Conservation (phyloP, 2,329 filamentous ascomycete species). For the Leptographium wingfieldii region DNA sequence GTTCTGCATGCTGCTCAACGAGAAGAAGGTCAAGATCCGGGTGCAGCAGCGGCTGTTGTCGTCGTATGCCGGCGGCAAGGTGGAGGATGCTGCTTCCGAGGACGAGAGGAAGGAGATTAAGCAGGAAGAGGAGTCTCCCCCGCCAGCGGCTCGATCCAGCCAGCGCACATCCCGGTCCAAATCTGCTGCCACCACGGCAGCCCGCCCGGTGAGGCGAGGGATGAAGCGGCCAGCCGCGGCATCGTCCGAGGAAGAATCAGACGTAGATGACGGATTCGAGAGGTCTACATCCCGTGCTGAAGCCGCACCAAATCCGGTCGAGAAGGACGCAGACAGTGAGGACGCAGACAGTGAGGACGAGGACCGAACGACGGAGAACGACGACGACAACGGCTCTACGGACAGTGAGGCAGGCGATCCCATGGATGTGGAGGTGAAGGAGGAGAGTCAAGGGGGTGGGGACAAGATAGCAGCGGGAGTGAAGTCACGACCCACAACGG, state of each 20-base stretch:
- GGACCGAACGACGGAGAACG: constrained; percentile 14
- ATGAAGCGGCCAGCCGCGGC: constrained; percentile 20
- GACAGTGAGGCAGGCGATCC: constrained; percentile 27
- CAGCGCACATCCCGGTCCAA: background rate
- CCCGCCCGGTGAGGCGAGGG: constrained; percentile 15
- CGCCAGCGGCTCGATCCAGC: background rate
- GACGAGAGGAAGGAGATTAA: constrained; percentile 10
- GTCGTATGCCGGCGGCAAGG: background rate
- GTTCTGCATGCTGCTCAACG: constrained; percentile 58
- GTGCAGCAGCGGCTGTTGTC: constrained; percentile 54
- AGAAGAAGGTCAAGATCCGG: constrained; percentile 69
- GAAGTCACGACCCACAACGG: constrained; percentile 5
- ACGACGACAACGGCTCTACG: constrained; percentile 30
- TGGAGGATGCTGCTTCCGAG: constrained; percentile 13
- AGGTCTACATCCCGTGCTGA: constrained; percentile 11
- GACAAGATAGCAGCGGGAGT: background rate
- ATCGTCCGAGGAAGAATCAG: constrained; percentile 27
- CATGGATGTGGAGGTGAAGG: constrained; percentile 1
- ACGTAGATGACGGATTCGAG: constrained; percentile 30
- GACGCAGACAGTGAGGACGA: constrained; percentile 16
- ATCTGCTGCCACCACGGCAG: background rate
- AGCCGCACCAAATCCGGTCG: background rate
- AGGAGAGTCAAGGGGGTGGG: background rate
- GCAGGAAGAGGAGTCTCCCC: background rate
- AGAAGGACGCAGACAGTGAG: constrained; percentile 25